These are phyloP conservation scores for Penium margaritaceum DNA, from an alignment of 139 green algal species.

Conservation along the genomic window DNA sequence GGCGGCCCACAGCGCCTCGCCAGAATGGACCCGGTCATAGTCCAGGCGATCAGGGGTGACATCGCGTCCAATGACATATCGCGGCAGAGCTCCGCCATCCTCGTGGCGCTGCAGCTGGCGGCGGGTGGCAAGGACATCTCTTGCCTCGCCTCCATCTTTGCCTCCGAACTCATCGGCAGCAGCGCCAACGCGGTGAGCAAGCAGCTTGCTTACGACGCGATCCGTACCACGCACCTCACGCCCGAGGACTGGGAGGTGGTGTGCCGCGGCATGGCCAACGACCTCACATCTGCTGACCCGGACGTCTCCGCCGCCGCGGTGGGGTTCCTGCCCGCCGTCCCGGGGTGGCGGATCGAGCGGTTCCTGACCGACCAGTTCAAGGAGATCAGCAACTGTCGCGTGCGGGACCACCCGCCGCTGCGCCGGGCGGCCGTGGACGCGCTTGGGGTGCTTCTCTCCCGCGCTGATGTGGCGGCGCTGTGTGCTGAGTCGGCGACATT, in stretches of 20 bases:
- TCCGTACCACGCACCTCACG: conserved; percentile 32
- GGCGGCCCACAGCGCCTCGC: too few relatives aligned
- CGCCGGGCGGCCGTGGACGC: conserved; percentile 25
- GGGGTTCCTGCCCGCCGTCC: conserved; percentile 29
- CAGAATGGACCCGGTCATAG: conserved; percentile 9
- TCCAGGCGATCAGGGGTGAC: conserved; percentile 4
- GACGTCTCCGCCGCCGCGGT: conserved; percentile 15
- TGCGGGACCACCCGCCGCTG: conserved; percentile 16
- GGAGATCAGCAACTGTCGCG: conserved; percentile 14
- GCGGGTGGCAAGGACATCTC: conserved; percentile 35
- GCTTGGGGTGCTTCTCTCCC: conserved; percentile 18
- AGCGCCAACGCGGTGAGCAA: conserved; percentile 18
- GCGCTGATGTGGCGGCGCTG: conserved; percentile 26
- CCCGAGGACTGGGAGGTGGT: conserved; percentile 33
- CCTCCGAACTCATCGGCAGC: conserved; percentile 19
- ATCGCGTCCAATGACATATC: conserved; percentile 6
- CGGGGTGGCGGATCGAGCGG: conserved; percentile 29
- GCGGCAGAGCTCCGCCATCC: conserved; percentile 3
- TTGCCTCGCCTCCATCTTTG: conserved; percentile 21
- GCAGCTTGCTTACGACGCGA: conserved; percentile 40
- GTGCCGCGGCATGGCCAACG: conserved; percentile 19
- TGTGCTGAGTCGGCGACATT: neutral
- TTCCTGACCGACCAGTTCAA: conserved; percentile 35
- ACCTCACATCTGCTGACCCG: conserved; percentile 9
- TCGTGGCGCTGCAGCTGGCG: conserved; percentile 30